Evolutionary conservation across 345 rosid genomes (phyloP), one percentile per base, ranked within the genome.

Genomic region (Nasturtium officinale): DNA sequence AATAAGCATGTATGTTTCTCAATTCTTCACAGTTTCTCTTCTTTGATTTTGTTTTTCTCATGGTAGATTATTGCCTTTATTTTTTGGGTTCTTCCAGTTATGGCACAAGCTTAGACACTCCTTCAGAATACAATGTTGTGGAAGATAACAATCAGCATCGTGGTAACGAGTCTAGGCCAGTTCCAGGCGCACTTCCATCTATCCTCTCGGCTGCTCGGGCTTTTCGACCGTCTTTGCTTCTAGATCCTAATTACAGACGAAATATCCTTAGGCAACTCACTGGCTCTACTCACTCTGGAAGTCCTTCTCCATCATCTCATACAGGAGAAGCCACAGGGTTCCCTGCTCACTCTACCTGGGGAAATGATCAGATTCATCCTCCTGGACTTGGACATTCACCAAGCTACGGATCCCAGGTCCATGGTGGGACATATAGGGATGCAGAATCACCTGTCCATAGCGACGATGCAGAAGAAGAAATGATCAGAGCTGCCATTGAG

Each of bases 401-500:
- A 9, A 40, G 69, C 70, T 77, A 67, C 47, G 79, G 72, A 52
- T 67, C 43, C 7, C 79, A 77, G 11, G 38, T 65, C 83, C 66
- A 57, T 65, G 81, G 74, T 48, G 78, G 72, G 78, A 70, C 76
- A 69, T 29, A 65, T 12, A 75, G 82, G 48, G 81, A 78, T 71
- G 62, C 37, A 62, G 74, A 43, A 18, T 38, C 77, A 17, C 73
- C 76, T 69, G 43, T 62, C n/a, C 23, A 75, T 79, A 67, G 42
- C 23, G 57, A 77, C 43, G 83, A 82, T 79, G 45, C 72, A n/a
- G 97, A 90, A 73, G 89, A 87, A 42, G 87, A 89, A 76, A 87
- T 90, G 92, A 46, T 90, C 55, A 87, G 79, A 79, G 79, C 82
- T 66, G 98, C 96, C 33, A 83, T 90, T 58, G 94, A 86, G 83